Base-by-base conservation (phyloP, 2,329 filamentous ascomycete genomes). In the Atkinsonella hypoxylon region DNA sequence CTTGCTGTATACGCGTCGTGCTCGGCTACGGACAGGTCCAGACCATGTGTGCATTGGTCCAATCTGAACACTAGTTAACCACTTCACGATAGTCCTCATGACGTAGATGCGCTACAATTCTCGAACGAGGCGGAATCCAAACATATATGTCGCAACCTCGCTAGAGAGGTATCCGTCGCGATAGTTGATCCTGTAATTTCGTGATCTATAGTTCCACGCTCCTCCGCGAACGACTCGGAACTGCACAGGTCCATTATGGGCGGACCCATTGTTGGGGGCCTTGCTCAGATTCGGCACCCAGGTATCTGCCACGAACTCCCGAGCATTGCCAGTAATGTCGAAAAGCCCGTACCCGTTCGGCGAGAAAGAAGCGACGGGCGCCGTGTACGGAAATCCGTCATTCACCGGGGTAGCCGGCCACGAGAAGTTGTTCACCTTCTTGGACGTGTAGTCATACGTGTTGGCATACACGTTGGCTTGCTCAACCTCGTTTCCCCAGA, bases 311-410 rank as follows among this genome's bases (percentile, higher is more conserved):
- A 44, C 49, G 38, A 52, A 55, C 49, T 55, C 54, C 4, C 54
- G 40, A 13, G 54, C 54, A 44, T 55, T 55, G 38, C 18, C 54
- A 5, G 49, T 53, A 44, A 55, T 31, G 38, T 55, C 54, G 44
- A 50, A 53, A 3, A 54, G 53, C n/a, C 53, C 53, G 39, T 36
- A 54, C 41, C 26, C 48, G 43, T 54, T 54, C 31, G 52, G 54
- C 41, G 46, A 44, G 46, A 55, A 55, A 10, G 49, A 53, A 10
- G 50, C 52, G 2, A 55, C 54, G 20, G 54, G 52, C 2, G 54
- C 52, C 4, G 54, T 54, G 34, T 47, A 48, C 13, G 52, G 18
- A 42, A 49, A 55, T 4, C 48, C 45, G 36, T 55, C 54, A 11
- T 41, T 46, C 36, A 52, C 22, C 17, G 50, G 48, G 45, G 12